Evolutionary conservation across 768 basidiomycete species (phyloP).

Genomic region (Leccinum subtestaceum): DNA sequence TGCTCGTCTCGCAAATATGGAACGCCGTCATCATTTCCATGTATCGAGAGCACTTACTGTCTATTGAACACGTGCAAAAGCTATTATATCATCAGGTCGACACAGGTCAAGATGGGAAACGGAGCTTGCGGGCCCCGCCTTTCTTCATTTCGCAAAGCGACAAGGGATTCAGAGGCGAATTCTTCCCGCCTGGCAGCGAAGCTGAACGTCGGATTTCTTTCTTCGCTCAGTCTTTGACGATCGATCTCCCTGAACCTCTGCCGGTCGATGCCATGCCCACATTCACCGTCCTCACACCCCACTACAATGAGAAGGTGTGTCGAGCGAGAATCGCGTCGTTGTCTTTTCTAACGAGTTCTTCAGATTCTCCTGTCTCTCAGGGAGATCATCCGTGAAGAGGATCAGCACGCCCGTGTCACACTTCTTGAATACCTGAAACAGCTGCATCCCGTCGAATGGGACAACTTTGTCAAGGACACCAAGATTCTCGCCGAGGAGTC

Average conservation of each 20-base stretch:
- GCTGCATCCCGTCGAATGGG: conserved; percentile 97
- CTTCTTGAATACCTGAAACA: conserved; percentile 98
- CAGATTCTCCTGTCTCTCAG: conserved; percentile 92
- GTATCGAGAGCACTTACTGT: conserved; percentile 98
- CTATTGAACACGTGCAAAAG: conserved; percentile 98
- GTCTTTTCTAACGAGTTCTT: conserved; percentile 6
- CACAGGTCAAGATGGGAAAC: conserved; percentile 74
- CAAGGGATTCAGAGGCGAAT: conserved; percentile 78
- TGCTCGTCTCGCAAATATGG: conserved; percentile 98
- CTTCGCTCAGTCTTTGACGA: conserved; percentile 97
- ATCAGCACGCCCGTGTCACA: conserved; percentile 95
- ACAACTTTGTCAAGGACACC: conserved; percentile 99
- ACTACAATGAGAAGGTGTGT: conserved; percentile 94
- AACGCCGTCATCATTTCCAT: conserved; percentile 99
- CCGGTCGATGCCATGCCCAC: conserved; percentile 99
- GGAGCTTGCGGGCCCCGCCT: conserved; percentile 90
- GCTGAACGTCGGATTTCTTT: conserved; percentile 98
- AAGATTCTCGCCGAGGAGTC: conserved; percentile 98
- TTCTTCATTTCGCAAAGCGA: conserved; percentile 98
- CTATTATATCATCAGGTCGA: conserved; percentile 97
- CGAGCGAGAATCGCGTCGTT: background rate
- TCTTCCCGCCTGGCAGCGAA: conserved; percentile 93
- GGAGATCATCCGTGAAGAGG: conserved; percentile 98
- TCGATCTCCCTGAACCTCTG: conserved; percentile 87
- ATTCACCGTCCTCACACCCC: conserved; percentile 96